phyloP scores from a whole-genome alignment of 805 yeast species.

The Lipomyces japonicus region DNA sequence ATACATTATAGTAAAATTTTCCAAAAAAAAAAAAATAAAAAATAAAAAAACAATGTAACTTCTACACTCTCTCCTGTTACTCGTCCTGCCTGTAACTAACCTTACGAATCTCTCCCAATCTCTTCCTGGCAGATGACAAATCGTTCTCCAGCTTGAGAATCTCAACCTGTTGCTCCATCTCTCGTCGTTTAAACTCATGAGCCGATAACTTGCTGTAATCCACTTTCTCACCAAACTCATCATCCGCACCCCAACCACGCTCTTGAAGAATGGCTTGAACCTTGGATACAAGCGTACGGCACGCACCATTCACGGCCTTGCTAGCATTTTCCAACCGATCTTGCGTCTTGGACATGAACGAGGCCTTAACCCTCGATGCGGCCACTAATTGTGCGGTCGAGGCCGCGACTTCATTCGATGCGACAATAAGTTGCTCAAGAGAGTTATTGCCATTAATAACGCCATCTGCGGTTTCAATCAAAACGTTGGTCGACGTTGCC shows the following conservation, averaged over 20 bases:
- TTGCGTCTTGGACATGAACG: constrained; percentile 71
- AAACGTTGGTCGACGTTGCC: constrained; percentile 74
- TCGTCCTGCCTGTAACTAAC: constrained; percentile 66
- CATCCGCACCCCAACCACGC: constrained; percentile 40
- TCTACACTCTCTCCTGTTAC: no score
- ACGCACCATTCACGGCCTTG: constrained; percentile 67
- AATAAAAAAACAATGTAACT: no score
- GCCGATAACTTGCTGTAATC: constrained; percentile 68
- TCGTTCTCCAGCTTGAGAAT: constrained; percentile 78
- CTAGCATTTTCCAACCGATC: constrained; percentile 67
- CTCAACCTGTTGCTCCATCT: constrained; percentile 92
- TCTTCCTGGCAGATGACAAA: constrained; percentile 66
- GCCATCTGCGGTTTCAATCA: constrained; percentile 84
- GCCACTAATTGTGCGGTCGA: constrained; percentile 91
- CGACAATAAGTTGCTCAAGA: constrained; percentile 81
- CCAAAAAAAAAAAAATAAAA: no score
- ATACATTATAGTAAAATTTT: no score
- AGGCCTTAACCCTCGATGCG: constrained; percentile 82
- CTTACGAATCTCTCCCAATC: constrained; percentile 79
- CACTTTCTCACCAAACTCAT: constrained; percentile 38
- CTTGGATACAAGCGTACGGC: constrained; percentile 64
- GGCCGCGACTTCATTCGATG: constrained; percentile 88
- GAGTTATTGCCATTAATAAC: constrained; percentile 60
- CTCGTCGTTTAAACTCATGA: constrained; percentile 77
- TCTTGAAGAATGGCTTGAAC: constrained; percentile 58